These are phyloP conservation scores for Recurvomyces mirabilis DNA, from an alignment of 495 filamentous ascomycete genomes.

Conservation along the genomic window DNA sequence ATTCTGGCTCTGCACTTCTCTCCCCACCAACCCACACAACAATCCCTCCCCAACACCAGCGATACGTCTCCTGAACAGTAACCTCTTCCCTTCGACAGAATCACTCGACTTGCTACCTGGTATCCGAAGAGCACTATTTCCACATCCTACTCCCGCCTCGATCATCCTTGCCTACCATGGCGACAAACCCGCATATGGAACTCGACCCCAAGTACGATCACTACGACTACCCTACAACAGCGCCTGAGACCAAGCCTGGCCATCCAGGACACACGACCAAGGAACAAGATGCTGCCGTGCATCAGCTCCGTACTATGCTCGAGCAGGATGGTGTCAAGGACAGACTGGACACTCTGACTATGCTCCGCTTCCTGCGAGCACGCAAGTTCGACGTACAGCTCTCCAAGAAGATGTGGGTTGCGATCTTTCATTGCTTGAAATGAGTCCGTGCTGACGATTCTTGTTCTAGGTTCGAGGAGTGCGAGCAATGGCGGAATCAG, in stretches of 20 bases:
- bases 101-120: not conserved
- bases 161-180: constrained; percentile 9
- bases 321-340: constrained; percentile 76
- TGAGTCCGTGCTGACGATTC: no score
- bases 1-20: not conserved
- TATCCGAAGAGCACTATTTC: no score
- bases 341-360: constrained; percentile 76
- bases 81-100: no score
- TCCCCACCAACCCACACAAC: not conserved
- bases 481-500: constrained; percentile 82
- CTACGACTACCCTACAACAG: constrained; percentile 82
- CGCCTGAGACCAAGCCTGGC: constrained; percentile 54
- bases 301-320: constrained; percentile 70
- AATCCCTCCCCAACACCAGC: not conserved
- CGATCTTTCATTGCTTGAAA: no score
- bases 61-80: not conserved
- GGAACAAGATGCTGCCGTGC: constrained; percentile 81
- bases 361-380: constrained; percentile 66
- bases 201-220: constrained; percentile 86
- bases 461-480: constrained; percentile 61
- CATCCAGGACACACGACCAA: constrained; percentile 83
- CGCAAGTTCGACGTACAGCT: constrained; percentile 84
- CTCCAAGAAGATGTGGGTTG: constrained; percentile 77
- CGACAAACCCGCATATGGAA: constrained; percentile 35
- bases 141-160: not conserved